phyloP scores from a whole-genome alignment of 2,329 filamentous ascomycete genomes.

The Aspergillus felis region DNA sequence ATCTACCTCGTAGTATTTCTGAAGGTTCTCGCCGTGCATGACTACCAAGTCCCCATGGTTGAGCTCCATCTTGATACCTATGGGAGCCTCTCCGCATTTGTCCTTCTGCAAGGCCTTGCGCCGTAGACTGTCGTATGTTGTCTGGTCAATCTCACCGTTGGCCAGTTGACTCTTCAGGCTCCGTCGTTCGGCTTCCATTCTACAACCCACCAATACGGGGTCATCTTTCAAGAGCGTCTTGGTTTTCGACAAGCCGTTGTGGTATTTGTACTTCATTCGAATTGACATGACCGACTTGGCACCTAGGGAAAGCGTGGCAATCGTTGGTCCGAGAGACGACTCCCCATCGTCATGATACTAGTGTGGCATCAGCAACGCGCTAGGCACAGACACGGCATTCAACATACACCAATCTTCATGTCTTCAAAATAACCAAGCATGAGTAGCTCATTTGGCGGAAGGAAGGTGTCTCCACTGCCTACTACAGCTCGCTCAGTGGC shows the following conservation, averaged over 20 bases:
- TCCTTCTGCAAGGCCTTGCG: constrained; percentile 23
- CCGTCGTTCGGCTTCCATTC: constrained; percentile 19
- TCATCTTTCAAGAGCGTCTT: constrained; percentile 23
- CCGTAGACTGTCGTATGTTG: constrained; percentile 21
- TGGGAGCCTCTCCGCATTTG: constrained; percentile 22
- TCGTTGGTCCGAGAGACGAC: constrained; percentile 51
- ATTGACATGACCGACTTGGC: constrained; percentile 50
- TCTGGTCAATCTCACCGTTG: constrained; percentile 13
- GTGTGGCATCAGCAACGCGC: neutral
- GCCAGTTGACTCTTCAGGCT: constrained; percentile 19
- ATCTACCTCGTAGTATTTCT: constrained; percentile 52
- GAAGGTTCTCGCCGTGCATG: constrained; percentile 54
- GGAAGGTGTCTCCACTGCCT: constrained; percentile 16
- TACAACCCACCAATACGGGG: constrained; percentile 30
- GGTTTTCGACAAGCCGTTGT: constrained; percentile 22
- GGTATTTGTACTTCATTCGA: constrained; percentile 53
- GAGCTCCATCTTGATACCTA: constrained; percentile 44
- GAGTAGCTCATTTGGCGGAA: constrained; percentile 54
- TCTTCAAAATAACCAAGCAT: constrained; percentile 53
- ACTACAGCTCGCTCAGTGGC: constrained; percentile 43
- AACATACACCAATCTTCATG: constrained; percentile 49
- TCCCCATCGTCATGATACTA: constrained; percentile 60
- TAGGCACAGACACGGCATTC: neutral
- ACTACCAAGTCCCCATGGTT: constrained; percentile 56
- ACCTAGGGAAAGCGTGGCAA: constrained; percentile 54